These are phyloP conservation scores for Cyberlindnera euphorbiiphila DNA, from an alignment of 805 yeast species.

Conservation along the genomic window DNA sequence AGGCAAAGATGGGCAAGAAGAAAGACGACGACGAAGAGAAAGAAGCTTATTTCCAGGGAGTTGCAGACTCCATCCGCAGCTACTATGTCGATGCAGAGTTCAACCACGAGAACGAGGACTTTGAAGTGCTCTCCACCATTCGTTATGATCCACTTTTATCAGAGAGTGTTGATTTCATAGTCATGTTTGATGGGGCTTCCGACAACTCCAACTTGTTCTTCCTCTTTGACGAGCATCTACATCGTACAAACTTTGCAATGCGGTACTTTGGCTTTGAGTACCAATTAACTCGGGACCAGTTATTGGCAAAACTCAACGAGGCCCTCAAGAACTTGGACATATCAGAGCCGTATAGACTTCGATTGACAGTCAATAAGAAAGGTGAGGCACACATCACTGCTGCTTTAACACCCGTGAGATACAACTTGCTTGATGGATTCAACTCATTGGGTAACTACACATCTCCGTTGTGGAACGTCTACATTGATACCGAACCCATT, in stretches of 20 bases:
- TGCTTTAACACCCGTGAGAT: conserved; percentile 29
- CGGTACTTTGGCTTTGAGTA: conserved; percentile 49
- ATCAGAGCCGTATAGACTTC: conserved; percentile 40
- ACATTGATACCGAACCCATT: conserved; percentile 51
- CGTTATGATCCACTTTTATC: conserved; percentile 66
- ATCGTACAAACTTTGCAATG: conserved; percentile 52
- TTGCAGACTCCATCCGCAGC: conserved; percentile 3
- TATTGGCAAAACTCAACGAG: conserved; percentile 40
- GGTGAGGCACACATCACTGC: conserved; percentile 39
- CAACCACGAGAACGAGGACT: conserved; percentile 29
- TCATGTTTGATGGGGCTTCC: conserved; percentile 11
- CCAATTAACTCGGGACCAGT: conserved; percentile 37
- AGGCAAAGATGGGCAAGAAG: too few relatives aligned
- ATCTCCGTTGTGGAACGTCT: conserved; percentile 50
- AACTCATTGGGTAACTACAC: conserved; percentile 25
- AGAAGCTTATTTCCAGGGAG: conserved; percentile 9
- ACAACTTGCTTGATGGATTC: conserved; percentile 30
- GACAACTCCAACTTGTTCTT: conserved; percentile 41
- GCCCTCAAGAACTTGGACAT: conserved; percentile 32
- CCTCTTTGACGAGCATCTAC: conserved; percentile 59
- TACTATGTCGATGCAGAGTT: conserved; percentile 11
- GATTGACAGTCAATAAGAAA: conserved; percentile 38
- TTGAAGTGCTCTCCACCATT: conserved; percentile 64
- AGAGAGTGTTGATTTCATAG: conserved; percentile 11
- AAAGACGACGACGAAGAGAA: conserved; percentile 7